These are phyloP conservation scores for Mrakia frigida DNA, from an alignment of 768 basidiomycete genomes.

Conservation along the genomic window DNA sequence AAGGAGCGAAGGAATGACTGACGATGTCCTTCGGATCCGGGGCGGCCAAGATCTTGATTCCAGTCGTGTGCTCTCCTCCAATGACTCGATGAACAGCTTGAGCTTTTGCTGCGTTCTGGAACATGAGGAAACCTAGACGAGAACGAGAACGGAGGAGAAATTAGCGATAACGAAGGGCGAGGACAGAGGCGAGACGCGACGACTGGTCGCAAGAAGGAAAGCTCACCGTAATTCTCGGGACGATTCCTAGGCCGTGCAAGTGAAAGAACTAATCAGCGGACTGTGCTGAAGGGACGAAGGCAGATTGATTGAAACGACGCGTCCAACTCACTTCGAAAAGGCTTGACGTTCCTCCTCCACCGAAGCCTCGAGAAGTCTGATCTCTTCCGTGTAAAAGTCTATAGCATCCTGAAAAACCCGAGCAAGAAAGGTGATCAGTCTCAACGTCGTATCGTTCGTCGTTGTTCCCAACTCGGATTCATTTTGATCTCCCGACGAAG, in stretches of 20 bases:
- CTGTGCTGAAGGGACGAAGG: background rate
- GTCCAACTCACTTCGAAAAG: slow-evolving; percentile 5
- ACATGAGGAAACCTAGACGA: slow-evolving; percentile 12
- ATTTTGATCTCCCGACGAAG: background rate
- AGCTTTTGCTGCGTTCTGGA: slow-evolving; percentile 2
- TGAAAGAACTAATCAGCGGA: background rate
- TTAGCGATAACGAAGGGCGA: too few relatives aligned
- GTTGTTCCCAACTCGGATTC: background rate
- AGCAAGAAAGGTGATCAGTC: background rate
- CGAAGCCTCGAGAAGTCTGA: background rate
- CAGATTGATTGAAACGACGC: background rate
- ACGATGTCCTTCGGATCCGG: slow-evolving; percentile 14
- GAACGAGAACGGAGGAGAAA: background rate
- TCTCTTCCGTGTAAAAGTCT: slow-evolving; percentile 6
- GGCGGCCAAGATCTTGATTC: slow-evolving; percentile 1
- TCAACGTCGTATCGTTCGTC: background rate
- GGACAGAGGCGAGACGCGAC: background rate
- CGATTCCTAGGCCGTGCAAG: background rate
- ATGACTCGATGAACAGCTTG: slow-evolving; percentile 2
- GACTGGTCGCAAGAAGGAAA: too few relatives aligned
- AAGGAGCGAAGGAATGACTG: background rate
- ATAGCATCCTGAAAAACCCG: background rate
- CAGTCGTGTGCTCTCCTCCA: slow-evolving; percentile 2
- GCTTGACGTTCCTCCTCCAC: background rate
- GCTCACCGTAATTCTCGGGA: slow-evolving; percentile 16